Evolutionary conservation across 2,329 filamentous ascomycete genomes (phyloP).

Genomic region (Pseudonectria foliicola): DNA sequence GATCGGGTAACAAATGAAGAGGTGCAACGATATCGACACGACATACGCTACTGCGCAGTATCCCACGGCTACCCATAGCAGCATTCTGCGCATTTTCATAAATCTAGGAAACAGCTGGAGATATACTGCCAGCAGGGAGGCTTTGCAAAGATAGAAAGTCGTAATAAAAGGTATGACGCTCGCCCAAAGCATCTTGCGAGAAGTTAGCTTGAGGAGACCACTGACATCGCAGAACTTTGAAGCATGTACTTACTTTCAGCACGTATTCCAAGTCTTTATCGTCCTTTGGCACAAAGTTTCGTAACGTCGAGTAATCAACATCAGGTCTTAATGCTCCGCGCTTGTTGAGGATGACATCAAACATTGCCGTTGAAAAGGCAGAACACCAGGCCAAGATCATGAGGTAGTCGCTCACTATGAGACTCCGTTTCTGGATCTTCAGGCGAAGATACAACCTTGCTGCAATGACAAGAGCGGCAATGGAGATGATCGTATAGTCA

Average conservation of each 20-base stretch:
- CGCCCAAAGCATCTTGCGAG: constrained; percentile 7
- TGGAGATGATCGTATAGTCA: too few species aligned
- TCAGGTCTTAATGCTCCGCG: constrained; percentile 3
- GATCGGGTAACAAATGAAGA: constrained; percentile 12
- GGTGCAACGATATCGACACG: constrained; percentile 2
- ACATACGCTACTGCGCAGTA: constrained; percentile 6
- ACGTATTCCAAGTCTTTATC: constrained; percentile 2
- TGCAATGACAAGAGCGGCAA: constrained; percentile 1
- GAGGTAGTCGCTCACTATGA: constrained; percentile 6
- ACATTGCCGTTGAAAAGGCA: constrained; percentile 2
- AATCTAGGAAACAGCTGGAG: constrained; percentile 13
- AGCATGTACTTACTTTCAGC: neutral
- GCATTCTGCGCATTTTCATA: constrained; percentile 8
- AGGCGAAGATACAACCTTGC: constrained; percentile 11
- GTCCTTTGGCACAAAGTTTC: constrained; percentile 5
- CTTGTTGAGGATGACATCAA: constrained; percentile 3
- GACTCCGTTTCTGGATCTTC: constrained; percentile 8
- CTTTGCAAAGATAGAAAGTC: constrained; percentile 15
- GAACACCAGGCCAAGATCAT: constrained; percentile 7
- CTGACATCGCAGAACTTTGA: neutral
- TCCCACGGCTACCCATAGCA: constrained; percentile 2
- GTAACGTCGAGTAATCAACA: constrained; percentile 7
- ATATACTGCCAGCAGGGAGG: constrained; percentile 11
- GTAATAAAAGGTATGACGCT: constrained; percentile 8
- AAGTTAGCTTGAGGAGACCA: neutral